Conservation (phyloP, 2,329 filamentous ascomycete species). For the Achaetomium macrosporum region DNA sequence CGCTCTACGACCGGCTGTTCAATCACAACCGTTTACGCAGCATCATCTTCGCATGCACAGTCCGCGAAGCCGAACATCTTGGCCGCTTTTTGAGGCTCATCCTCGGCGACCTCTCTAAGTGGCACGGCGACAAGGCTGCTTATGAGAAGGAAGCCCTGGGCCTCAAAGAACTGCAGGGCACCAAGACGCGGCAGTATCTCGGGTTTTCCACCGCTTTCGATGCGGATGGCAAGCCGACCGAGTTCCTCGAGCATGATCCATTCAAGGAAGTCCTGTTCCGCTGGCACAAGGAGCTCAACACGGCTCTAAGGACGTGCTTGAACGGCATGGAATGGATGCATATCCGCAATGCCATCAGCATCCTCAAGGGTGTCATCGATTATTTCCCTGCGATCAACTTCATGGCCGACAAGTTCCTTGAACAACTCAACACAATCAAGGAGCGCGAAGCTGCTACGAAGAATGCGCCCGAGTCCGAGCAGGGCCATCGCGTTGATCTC, state of each 20-base stretch:
- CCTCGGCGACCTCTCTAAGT: conserved; percentile 70
- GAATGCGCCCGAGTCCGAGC: conserved; percentile 35
- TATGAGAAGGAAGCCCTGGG: conserved; percentile 84
- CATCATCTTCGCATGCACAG: conserved; percentile 83
- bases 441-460: conserved; percentile 53
- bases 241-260: conserved; percentile 74
- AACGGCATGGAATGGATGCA: conserved; percentile 90
- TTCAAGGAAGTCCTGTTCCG: conserved; percentile 82
- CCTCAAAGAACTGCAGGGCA: conserved; percentile 27
- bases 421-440: conserved; percentile 60
- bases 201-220: conserved; percentile 76
- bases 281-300: conserved; percentile 81
- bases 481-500: conserved; percentile 63
- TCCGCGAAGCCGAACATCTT: conserved; percentile 87
- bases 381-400: conserved; percentile 86
- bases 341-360: conserved; percentile 88
- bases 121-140: conserved; percentile 70
- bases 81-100: conserved; percentile 83
- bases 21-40: conserved; percentile 72
- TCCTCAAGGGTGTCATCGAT: conserved; percentile 74
- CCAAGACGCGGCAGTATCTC: conserved; percentile 51
- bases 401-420: conserved; percentile 65
- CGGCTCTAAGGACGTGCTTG: conserved; percentile 75
- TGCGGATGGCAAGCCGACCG: conserved; percentile 61
- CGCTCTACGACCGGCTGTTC: conserved; percentile 79